Base-by-base conservation (phyloP, 495 filamentous ascomycete species). In the Cladorrhinum samala region DNA sequence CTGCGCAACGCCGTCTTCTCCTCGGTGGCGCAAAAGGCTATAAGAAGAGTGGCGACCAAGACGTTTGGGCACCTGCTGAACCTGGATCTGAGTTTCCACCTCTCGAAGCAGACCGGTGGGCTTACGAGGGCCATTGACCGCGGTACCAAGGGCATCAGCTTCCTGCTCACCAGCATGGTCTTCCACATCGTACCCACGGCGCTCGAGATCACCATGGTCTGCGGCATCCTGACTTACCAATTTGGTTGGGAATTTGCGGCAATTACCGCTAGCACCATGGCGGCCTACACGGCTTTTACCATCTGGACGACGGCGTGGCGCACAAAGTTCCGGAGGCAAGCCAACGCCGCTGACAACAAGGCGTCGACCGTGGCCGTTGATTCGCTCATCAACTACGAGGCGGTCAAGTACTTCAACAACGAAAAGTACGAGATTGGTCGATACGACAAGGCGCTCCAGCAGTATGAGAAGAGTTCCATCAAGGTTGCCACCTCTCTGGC, bases 401-500 rank as follows among this genome's bases (percentile, higher is more conserved):
- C 93, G 14, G 93, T 98, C 57, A 97, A 97, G 72, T 96, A 97
- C 74, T 98, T 98, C 78, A 98, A 97, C 70, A 97, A 97, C 65
- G 93, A 98, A 66, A 86, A 86, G 60, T 96, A 89, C 58, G 93
- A 98, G 68, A 87, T 93, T 40, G 83, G 79, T 18, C 83, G 93
- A 20, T 98, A 98, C 64, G 91, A 96, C 67, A 81, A 84, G 57
- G 89, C 93, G 0, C 76, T 98, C 37, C 79, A 85, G 57, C 75
- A 81, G 19, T 97, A 98, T 68, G 90, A 98, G 67, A 88, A 87
- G 66, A 88, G 88, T 27, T 95, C 89, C 16, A 97, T 97, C 75
- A 96, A 96, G 67, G 87, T 97, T 44, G 90, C 89, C 2, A 97
- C 94, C 0, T 96, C 91, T 1, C 73, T 98, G 27, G 84, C 93